A percentile compares a stretch with the other conserved stretches of the same genome.
Conservation (phyloP, 306 rosid genomes). For the Trifolium subterraneum region DNA sequence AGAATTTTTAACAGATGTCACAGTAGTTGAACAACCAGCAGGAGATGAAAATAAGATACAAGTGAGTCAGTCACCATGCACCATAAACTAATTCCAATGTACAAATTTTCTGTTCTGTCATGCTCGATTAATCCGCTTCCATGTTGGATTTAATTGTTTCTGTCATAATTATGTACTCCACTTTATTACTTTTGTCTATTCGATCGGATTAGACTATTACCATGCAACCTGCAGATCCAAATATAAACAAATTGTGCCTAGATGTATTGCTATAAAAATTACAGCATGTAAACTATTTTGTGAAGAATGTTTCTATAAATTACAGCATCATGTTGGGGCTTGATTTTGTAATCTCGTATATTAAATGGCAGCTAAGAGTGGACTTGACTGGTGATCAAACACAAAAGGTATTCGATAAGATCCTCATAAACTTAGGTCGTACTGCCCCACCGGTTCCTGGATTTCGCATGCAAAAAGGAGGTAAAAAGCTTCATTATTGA, state of each 20-base stretch:
- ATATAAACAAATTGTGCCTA: slow-evolving; percentile 12
- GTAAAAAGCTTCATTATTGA: slow-evolving; percentile 47
- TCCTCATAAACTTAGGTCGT: slow-evolving; percentile 65
- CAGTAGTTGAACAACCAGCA: slow-evolving; percentile 60
- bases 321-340: no score
- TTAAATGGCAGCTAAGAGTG: slow-evolving; percentile 70
- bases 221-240: slow-evolving; percentile 7
- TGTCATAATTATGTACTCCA: slow-evolving; percentile 11
- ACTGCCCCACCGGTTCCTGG: slow-evolving; percentile 89
- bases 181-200: slow-evolving; percentile 24
- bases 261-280: slow-evolving; percentile 26
- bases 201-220: background rate
- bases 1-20: slow-evolving; percentile 50
- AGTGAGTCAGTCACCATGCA: slow-evolving; percentile 49
- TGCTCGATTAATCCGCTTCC: background rate
- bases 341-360: slow-evolving; percentile 26
- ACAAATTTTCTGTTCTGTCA: background rate
- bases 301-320: no score
- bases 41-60: slow-evolving; percentile 62
- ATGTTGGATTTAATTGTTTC: slow-evolving; percentile 19
- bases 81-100: background rate
- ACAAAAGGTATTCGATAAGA: slow-evolving; percentile 63
- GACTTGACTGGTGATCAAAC: slow-evolving; percentile 77
- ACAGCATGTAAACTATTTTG: no score
- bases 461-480: slow-evolving; percentile 88